A percentile compares a stretch with the other conserved stretches of the same genome.
Evolutionary conservation across 2,329 filamentous ascomycete species (phyloP).

Genomic region (Ophiostoma sp.): DNA sequence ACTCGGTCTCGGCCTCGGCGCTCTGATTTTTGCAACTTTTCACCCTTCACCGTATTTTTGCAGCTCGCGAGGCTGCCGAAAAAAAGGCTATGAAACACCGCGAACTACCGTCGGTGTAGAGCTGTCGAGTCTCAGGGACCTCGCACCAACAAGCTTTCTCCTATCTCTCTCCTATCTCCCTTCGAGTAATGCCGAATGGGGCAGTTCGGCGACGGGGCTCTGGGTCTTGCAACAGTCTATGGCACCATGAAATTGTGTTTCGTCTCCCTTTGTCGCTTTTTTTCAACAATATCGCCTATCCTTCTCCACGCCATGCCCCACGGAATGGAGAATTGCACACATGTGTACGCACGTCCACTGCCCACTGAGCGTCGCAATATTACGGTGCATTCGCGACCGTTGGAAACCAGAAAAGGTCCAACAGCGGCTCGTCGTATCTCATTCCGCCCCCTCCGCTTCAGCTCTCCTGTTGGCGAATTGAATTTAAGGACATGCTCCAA

Average conservation of each 20-base stretch:
- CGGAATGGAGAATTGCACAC: background rate
- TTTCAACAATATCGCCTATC: background rate
- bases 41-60: background rate
- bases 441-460: background rate
- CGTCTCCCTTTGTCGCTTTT: background rate
- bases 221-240: background rate
- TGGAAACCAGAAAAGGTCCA: background rate
- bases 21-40: background rate
- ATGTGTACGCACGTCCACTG: background rate
- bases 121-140: background rate
- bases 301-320: background rate
- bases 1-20: background rate
- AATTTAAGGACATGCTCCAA: no score
- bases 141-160: background rate
- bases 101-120: background rate
- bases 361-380: constrained; percentile 13
- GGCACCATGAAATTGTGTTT: background rate
- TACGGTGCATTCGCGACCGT: background rate
- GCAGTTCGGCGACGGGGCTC: background rate
- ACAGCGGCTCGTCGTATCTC: background rate
- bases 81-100: background rate
- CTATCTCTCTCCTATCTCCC: background rate
- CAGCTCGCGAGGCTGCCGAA: background rate
- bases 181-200: background rate
- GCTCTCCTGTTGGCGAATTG: background rate